Evolutionary conservation across 345 rosid species (phyloP).

Genomic region (Citrus medica): DNA sequence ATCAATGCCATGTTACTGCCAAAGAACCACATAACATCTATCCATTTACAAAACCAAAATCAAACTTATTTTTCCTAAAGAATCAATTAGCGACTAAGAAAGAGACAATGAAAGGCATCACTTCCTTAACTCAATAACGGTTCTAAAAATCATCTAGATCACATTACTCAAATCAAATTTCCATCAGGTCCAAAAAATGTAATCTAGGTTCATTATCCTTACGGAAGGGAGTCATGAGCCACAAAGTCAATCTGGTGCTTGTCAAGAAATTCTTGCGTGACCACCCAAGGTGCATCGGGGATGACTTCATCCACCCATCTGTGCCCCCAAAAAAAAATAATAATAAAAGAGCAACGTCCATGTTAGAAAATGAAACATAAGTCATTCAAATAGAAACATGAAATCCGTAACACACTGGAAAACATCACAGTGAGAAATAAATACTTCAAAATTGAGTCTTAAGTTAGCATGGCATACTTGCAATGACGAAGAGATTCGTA

Average conservation of each 20-base stretch:
- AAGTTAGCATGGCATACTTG: conserved; percentile 51
- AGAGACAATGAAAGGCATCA: not conserved
- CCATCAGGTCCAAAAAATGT: not conserved
- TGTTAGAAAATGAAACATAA: not conserved
- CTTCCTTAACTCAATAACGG: not conserved
- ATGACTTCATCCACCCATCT: conserved; percentile 99
- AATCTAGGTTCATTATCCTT: conserved; percentile 21
- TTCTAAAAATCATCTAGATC: not conserved
- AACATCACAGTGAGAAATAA: not conserved
- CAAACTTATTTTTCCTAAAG: not conserved
- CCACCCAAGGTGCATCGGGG: conserved; percentile 92
- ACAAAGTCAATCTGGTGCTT: conserved; percentile 68
- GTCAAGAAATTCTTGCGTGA: conserved; percentile 82
- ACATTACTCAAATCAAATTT: not conserved
- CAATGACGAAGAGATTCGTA: conserved; percentile 95
- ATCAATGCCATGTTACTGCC: no score
- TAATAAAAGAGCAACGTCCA: not conserved
- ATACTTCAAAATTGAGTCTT: not conserved
- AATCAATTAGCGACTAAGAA: not conserved
- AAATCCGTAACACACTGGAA: not conserved
- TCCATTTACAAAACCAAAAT: not conserved
- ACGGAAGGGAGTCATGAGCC: conserved; percentile 96
- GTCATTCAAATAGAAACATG: not conserved
- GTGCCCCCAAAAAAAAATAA: not conserved
- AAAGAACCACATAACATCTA: not conserved